These are phyloP conservation scores for Dictyostelium brefeldianum DNA, from an alignment of 78 protist species.

Conservation along the genomic window DNA sequence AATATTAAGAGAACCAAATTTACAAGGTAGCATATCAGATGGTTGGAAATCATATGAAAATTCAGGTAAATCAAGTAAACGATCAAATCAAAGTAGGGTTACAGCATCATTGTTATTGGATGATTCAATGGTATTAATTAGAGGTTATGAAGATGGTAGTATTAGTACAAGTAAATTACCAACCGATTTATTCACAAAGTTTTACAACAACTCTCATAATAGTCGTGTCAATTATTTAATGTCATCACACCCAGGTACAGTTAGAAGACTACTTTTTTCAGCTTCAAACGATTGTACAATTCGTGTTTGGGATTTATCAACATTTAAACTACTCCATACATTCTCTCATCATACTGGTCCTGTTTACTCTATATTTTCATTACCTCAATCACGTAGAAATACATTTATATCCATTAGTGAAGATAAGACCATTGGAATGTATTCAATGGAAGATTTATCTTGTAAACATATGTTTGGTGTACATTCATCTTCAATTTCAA, in stretches of 20 bases:
- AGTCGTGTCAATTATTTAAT: conserved; percentile 54
- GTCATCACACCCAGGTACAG: conserved; percentile 29
- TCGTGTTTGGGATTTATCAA: conserved; percentile 59
- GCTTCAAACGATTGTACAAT: conserved; percentile 68
- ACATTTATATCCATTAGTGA: conserved; percentile 54
- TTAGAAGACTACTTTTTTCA: conserved; percentile 37
- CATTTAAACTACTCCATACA: conserved; percentile 60
- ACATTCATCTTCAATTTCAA: conserved; percentile 47
- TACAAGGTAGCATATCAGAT: conserved; percentile 37
- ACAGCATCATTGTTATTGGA: conserved; percentile 68
- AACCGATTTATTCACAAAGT: conserved; percentile 36
- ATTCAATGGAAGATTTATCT: conserved; percentile 53
- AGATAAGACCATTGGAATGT: conserved; percentile 76
- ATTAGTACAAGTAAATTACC: conserved; percentile 72
- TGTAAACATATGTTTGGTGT: conserved; percentile 85
- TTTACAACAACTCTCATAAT: conserved; percentile 30
- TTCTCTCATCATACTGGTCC: conserved; percentile 82
- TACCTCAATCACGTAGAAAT: conserved; percentile 14
- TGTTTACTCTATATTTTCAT: conserved; percentile 20
- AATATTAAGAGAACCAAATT: conserved; percentile 55
- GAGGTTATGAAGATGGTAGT: conserved; percentile 75
- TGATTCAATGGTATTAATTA: conserved; percentile 36
- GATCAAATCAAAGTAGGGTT: conserved; percentile 3
- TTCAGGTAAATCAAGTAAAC: background rate
- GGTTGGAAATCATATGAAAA: conserved; percentile 64